phyloP scores from a whole-genome alignment of 306 rosid genomes.

The Neltuma alba region DNA sequence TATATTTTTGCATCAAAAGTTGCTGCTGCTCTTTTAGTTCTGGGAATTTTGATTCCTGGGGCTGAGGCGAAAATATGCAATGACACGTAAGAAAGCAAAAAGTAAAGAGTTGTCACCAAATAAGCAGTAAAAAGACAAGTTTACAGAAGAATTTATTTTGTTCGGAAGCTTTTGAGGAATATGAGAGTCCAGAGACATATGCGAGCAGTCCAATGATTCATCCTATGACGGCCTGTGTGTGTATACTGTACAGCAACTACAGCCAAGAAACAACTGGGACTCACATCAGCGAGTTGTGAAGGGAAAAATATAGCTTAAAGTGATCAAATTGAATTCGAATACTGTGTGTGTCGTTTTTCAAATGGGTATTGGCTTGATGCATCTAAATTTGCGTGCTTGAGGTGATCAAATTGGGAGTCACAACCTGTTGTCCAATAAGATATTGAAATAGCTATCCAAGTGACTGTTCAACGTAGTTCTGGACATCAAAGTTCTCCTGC shows the following conservation, averaged over 20 bases:
- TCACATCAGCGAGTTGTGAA: background rate
- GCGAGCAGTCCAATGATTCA: background rate
- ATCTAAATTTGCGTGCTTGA: background rate
- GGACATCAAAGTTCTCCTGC: slow-evolving; percentile 5
- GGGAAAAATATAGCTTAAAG: background rate
- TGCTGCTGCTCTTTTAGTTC: background rate
- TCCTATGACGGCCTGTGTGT: background rate
- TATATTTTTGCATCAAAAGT: background rate
- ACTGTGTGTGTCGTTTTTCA: background rate
- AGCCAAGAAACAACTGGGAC: background rate
- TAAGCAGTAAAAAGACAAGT: background rate
- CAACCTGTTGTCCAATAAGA: background rate
- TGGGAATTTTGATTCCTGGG: background rate
- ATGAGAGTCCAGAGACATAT: background rate
- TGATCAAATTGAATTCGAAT: background rate
- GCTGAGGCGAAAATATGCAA: background rate
- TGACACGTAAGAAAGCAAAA: background rate
- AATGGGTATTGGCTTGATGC: background rate
- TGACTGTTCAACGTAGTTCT: slow-evolving; percentile 4
- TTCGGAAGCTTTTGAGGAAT: background rate
- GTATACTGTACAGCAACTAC: background rate
- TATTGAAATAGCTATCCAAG: background rate
- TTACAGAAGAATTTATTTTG: background rate
- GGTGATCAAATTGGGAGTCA: background rate
- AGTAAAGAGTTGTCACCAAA: background rate